Percentiles rank a stretch among this genome's conserved stretches.
Conservation (phyloP, 2,329 filamentous ascomycete species). For the Huntiella omanensis region DNA sequence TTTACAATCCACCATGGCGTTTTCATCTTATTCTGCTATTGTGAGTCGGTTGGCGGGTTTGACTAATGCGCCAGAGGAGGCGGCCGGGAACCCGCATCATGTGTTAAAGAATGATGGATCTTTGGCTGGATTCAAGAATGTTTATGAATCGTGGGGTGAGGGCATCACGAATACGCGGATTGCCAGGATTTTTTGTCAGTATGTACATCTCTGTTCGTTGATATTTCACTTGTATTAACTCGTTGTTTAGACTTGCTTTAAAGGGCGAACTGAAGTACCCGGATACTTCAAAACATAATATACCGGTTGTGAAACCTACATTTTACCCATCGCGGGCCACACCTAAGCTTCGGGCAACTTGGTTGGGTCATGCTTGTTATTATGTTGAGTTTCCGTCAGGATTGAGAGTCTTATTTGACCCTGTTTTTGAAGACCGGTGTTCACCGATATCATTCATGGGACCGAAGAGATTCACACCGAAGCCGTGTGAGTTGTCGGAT, state of each 20-base stretch:
- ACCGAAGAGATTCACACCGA: conserved; percentile 60
- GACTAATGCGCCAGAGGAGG: conserved; percentile 18
- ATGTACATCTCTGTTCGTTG: not conserved
- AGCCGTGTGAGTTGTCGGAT: conserved; percentile 59
- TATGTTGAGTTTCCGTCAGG: conserved; percentile 78
- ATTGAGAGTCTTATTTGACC: conserved; percentile 78
- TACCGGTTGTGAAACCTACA: conserved; percentile 45
- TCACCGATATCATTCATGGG: conserved; percentile 52
- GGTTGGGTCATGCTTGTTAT: conserved; percentile 90
- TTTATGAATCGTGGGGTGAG: conserved; percentile 26
- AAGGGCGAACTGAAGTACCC: conserved; percentile 27
- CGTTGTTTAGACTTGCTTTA: conserved; percentile 19
- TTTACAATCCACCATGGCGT: not conserved
- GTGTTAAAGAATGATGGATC: conserved; percentile 21
- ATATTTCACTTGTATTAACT: not conserved
- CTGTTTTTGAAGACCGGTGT: conserved; percentile 79
- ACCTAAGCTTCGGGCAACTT: conserved; percentile 58
- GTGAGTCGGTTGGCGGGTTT: conserved; percentile 16
- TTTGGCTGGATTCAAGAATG: conserved; percentile 29
- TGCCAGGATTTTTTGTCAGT: conserved; percentile 5
- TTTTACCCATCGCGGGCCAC: conserved; percentile 42
- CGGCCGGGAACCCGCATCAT: conserved; percentile 22
- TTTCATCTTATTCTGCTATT: conserved; percentile 7
- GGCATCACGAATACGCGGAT: conserved; percentile 5
- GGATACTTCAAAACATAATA: conserved; percentile 44